A percentile compares a stretch with the other conserved stretches of the same genome.
Evolutionary conservation across 2,329 filamentous ascomycete species (phyloP).

Genomic region (Aspergillus calidoustus): DNA sequence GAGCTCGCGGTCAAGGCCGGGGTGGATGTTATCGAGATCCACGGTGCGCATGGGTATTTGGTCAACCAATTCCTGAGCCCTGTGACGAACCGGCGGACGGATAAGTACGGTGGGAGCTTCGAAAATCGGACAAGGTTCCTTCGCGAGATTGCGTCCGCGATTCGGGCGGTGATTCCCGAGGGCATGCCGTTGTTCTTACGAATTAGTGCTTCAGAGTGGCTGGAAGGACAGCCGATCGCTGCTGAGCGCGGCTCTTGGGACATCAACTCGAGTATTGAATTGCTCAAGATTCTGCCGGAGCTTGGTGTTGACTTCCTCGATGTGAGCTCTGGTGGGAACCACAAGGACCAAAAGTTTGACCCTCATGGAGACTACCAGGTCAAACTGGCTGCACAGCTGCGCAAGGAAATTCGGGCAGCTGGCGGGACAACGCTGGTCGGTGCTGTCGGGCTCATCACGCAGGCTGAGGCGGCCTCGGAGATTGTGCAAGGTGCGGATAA

Average conservation of each 20-base stretch:
- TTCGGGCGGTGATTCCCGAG: slow-evolving; percentile 25
- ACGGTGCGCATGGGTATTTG: slow-evolving; percentile 54
- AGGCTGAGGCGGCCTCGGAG: slow-evolving; percentile 55
- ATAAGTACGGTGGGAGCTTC: slow-evolving; percentile 54
- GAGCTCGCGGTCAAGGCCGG: slow-evolving; percentile 57
- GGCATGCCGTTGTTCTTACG: slow-evolving; percentile 8
- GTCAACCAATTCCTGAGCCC: slow-evolving; percentile 54
- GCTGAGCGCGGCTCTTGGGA: slow-evolving; percentile 43
- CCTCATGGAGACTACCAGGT: slow-evolving; percentile 56
- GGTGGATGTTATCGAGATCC: slow-evolving; percentile 55
- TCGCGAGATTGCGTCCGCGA: slow-evolving; percentile 52
- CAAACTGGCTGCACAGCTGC: slow-evolving; percentile 53
- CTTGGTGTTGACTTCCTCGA: slow-evolving; percentile 52
- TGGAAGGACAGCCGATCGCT: slow-evolving; percentile 29
- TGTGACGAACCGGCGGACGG: slow-evolving; percentile 51
- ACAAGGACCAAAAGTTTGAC: slow-evolving; percentile 50
- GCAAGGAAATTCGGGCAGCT: slow-evolving; percentile 42
- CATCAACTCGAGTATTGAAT: slow-evolving; percentile 42
- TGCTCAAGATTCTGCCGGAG: slow-evolving; percentile 47
- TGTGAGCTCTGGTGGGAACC: slow-evolving; percentile 52
- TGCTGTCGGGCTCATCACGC: slow-evolving; percentile 59
- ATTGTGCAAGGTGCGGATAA: slow-evolving; percentile 46
- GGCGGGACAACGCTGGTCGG: slow-evolving; percentile 53
- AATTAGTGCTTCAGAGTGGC: slow-evolving; percentile 14
- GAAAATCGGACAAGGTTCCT: slow-evolving; percentile 58